Conservation (phyloP, 1,284 basidiomycete genomes). For the Rhodotorula sp. region DNA sequence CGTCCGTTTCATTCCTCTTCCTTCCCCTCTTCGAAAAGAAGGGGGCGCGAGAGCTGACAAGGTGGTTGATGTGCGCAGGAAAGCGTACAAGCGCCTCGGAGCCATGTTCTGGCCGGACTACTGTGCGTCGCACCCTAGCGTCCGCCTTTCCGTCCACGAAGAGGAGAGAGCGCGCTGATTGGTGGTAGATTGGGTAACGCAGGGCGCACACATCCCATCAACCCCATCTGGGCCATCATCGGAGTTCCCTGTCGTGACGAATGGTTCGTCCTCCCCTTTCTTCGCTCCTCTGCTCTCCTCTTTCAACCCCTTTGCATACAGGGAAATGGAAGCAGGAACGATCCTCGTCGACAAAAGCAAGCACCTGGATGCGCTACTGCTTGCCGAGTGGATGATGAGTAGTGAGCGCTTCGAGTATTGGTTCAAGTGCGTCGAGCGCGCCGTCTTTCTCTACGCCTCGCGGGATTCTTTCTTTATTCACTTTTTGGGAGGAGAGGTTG, state of each 20-base stretch:
- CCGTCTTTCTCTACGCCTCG: neutral
- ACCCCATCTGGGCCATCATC: constrained; percentile 43
- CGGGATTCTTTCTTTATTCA: neutral
- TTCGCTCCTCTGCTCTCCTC: too few relatives aligned
- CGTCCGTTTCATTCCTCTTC: constrained; percentile 23
- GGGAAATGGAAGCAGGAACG: constrained; percentile 53
- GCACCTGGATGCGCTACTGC: constrained; percentile 50
- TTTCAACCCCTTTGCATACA: too few relatives aligned
- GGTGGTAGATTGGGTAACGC: neutral
- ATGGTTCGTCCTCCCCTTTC: constrained; percentile 44
- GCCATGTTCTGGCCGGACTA: constrained; percentile 46
- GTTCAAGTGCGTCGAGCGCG: constrained; percentile 51
- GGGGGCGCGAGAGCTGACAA: too few relatives aligned
- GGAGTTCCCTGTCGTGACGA: constrained; percentile 48
- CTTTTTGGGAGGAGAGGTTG: neutral
- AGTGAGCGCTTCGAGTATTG: constrained; percentile 46
- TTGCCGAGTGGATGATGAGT: constrained; percentile 54
- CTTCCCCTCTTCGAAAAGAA: neutral
- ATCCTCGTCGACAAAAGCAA: constrained; percentile 55
- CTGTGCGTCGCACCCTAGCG: constrained; percentile 8
- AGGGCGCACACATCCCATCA: constrained; percentile 49
- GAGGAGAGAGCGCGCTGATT: constrained; percentile 30
- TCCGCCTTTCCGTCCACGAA: constrained; percentile 7
- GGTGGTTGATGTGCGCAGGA: constrained; percentile 13
- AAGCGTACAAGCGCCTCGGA: constrained; percentile 1